phyloP scores from a whole-genome alignment of 2,329 filamentous ascomycete species.

The Davidsoniella neocaledoniae region DNA sequence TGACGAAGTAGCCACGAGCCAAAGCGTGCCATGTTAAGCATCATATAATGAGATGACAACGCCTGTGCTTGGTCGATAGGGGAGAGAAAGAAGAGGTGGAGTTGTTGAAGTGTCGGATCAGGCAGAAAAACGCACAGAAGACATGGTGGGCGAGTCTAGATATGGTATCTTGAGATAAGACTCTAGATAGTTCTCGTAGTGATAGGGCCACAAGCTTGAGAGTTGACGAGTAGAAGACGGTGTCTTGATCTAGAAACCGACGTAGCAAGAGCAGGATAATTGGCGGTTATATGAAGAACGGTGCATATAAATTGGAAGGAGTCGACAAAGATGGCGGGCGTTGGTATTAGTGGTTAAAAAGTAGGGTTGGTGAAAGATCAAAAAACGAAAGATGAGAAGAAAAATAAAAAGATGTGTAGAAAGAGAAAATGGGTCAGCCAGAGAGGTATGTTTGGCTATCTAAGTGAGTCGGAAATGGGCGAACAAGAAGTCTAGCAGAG shows the following conservation, averaged over 20 bases:
- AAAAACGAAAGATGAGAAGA: neutral
- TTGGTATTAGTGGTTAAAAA: neutral
- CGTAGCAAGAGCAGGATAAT: neutral
- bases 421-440: neutral
- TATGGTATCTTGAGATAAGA: neutral
- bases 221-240: neutral
- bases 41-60: too few relatives aligned
- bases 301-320: too few relatives aligned
- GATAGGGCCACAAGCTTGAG: slow-evolving; percentile 16
- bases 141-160: neutral
- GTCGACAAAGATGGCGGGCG: neutral
- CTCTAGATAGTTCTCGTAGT: neutral
- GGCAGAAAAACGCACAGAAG: neutral
- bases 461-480: neutral
- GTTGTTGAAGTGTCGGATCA: too few relatives aligned
- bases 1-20: neutral
- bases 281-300: too few relatives aligned
- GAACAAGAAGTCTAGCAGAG: neutral
- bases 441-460: neutral
- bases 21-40: too few relatives aligned
- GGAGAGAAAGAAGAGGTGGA: neutral
- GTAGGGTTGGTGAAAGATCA: neutral
- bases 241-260: neutral
- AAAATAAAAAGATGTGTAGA: neutral
- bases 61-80: neutral